phyloP scores from a whole-genome alignment of 768 basidiomycete genomes.

The Rhodotorula kratochvilovae region DNA sequence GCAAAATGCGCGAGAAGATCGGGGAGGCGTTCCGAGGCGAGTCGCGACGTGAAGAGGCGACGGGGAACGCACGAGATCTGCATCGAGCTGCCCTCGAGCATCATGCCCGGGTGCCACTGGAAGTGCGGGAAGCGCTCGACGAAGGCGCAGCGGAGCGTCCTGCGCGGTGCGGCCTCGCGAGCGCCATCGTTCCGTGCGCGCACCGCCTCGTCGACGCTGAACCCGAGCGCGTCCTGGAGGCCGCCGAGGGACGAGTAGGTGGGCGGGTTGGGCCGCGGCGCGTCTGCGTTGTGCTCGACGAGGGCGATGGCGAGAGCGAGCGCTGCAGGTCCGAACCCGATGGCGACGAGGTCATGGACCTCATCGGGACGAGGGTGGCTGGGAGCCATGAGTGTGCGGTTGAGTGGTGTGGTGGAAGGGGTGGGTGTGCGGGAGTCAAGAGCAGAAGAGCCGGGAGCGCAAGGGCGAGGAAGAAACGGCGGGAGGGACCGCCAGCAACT shows the following conservation, averaged over 20 bases:
- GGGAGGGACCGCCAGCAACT: too few relatives aligned
- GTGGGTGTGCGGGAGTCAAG: background rate
- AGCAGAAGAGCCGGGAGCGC: background rate
- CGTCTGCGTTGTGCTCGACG: slow-evolving; percentile 42
- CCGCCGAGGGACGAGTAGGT: slow-evolving; percentile 9
- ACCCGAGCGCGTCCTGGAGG: slow-evolving; percentile 39
- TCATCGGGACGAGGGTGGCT: background rate
- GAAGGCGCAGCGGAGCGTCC: slow-evolving; percentile 48
- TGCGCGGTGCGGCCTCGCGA: too few relatives aligned
- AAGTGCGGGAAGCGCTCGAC: slow-evolving; percentile 55
- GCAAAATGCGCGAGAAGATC: background rate
- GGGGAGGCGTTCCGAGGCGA: background rate
- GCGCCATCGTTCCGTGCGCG: background rate
- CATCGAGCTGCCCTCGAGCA: slow-evolving; percentile 56
- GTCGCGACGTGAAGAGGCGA: background rate
- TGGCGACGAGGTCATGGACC: slow-evolving; percentile 53
- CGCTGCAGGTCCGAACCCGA: slow-evolving; percentile 58
- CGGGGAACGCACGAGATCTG: slow-evolving; percentile 53
- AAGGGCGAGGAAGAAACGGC: too few relatives aligned
- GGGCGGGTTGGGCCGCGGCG: slow-evolving; percentile 19
- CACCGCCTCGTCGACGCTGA: background rate
- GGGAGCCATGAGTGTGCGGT: background rate
- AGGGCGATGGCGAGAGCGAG: slow-evolving; percentile 52
- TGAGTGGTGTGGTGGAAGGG: background rate
- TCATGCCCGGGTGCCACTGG: slow-evolving; percentile 59